phyloP scores from a whole-genome alignment of 78 protist genomes.

The Dictyostelium firmibasis region DNA sequence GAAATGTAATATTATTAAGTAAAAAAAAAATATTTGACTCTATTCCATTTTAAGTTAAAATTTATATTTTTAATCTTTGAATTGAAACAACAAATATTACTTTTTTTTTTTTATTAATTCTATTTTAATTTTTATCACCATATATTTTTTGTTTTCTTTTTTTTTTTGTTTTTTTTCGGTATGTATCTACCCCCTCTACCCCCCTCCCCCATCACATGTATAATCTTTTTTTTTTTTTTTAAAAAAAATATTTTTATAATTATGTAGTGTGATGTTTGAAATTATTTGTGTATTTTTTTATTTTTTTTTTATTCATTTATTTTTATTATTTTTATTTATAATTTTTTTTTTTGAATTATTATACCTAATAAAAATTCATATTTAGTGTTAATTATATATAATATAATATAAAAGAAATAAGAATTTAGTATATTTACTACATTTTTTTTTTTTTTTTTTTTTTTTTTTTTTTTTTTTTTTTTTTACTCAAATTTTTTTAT shows the following conservation, averaged over 20 bases:
- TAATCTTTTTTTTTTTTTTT: too few species aligned
- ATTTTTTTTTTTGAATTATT: neutral
- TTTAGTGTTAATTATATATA: neutral
- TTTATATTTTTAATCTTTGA: too few species aligned
- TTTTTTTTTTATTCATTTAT: neutral
- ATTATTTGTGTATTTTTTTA: neutral
- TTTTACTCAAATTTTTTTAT: too few species aligned
- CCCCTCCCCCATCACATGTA: neutral
- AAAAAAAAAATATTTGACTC: too few species aligned
- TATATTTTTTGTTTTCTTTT: neutral
- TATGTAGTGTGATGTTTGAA: neutral
- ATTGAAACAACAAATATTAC: too few species aligned
- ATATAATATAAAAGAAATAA: neutral
- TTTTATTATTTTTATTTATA: neutral
- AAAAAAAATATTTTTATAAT: neutral
- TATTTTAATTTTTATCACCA: too few species aligned
- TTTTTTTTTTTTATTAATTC: neutral
- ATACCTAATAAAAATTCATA: neutral
- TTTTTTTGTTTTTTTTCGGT: neutral
- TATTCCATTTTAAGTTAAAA: too few species aligned
- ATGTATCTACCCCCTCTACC: too few species aligned
- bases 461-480: too few species aligned
- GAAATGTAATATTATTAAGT: too few species aligned
- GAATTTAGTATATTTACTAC: too few species aligned
- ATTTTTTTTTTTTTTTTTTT: too few species aligned